phyloP scores from a whole-genome alignment of 1,284 basidiomycete genomes.

The Tylopilus sp. region DNA sequence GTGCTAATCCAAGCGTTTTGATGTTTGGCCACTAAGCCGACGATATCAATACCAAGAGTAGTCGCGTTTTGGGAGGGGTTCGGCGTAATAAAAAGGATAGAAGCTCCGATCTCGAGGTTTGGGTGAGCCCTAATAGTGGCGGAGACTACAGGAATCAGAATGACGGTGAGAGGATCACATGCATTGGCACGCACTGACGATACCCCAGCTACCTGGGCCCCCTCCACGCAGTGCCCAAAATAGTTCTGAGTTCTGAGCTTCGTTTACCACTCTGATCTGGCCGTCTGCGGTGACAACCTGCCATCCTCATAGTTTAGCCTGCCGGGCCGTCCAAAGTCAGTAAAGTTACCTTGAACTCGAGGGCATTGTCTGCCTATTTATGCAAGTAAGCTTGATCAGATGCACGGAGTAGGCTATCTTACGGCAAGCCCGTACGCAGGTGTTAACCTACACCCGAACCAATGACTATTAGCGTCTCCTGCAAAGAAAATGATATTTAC shows the following conservation, averaged over 20 bases:
- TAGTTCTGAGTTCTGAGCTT: constrained; percentile 21
- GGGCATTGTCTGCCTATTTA: constrained; percentile 15
- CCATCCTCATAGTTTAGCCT: neutral
- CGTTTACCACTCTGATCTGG: constrained; percentile 15
- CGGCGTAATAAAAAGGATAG: constrained; percentile 9
- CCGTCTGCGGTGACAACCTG: constrained; percentile 25
- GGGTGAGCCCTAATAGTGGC: constrained; percentile 15
- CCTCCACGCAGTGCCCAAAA: constrained; percentile 27
- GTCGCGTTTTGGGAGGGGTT: constrained; percentile 10
- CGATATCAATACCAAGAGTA: constrained; percentile 16
- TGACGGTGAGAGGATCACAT: neutral
- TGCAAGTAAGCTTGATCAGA: neutral
- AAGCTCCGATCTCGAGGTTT: constrained; percentile 10
- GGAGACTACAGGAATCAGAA: constrained; percentile 10
- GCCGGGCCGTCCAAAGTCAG: neutral
- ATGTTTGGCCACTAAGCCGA: constrained; percentile 13
- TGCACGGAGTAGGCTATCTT: neutral
- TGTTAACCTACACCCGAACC: constrained; percentile 8
- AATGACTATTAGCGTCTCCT: neutral
- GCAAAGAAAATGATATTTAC: constrained; percentile 8
- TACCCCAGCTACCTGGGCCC: constrained; percentile 28
- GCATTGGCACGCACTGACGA: constrained; percentile 18
- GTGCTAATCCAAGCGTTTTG: constrained; percentile 11
- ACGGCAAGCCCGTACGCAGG: constrained; percentile 22
- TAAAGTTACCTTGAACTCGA: constrained; percentile 17